Evolutionary conservation across 208 protist genomes (phyloP).

Genomic region (Leishmania amazonensis): DNA sequence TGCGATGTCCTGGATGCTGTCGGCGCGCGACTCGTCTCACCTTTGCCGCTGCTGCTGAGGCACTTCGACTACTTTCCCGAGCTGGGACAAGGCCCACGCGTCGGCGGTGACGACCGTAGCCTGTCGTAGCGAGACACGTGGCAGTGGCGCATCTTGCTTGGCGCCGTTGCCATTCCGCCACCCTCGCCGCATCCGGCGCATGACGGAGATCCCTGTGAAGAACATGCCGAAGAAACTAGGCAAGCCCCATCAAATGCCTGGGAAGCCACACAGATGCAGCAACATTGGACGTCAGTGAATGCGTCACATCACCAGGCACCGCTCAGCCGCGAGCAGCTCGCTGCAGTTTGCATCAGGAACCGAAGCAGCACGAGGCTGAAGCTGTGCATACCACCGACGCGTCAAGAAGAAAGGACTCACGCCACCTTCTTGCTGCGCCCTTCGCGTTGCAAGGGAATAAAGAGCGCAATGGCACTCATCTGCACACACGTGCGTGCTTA

Average conservation of each 20-base stretch:
- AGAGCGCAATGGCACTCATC: neutral
- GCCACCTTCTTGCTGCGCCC: no score
- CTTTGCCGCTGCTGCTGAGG: slow-evolving; percentile 1
- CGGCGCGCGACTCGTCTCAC: neutral
- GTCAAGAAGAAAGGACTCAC: neutral
- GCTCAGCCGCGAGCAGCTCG: neutral
- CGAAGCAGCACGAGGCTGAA: neutral
- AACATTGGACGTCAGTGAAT: no score
- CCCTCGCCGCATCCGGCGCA: neutral
- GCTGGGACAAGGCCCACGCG: neutral
- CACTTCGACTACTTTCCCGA: slow-evolving; percentile 9
- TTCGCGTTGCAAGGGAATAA: neutral
- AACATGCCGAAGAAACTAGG: slow-evolving; percentile 4
- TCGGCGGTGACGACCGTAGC: neutral
- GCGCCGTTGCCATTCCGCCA: slow-evolving; percentile 11
- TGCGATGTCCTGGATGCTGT: neutral
- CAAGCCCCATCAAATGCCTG: neutral
- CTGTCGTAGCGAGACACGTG: no score
- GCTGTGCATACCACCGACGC: neutral
- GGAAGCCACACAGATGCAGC: slow-evolving; percentile 2
- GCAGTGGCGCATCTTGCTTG: slow-evolving; percentile 11
- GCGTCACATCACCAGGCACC: no score
- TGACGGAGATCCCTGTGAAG: neutral
- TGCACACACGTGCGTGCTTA: neutral
- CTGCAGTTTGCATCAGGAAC: neutral